Evolutionary conservation across 2,329 filamentous ascomycete genomes (phyloP), one percentile per base, ranked within the genome.

Genomic region (Claviceps sorghi): DNA sequence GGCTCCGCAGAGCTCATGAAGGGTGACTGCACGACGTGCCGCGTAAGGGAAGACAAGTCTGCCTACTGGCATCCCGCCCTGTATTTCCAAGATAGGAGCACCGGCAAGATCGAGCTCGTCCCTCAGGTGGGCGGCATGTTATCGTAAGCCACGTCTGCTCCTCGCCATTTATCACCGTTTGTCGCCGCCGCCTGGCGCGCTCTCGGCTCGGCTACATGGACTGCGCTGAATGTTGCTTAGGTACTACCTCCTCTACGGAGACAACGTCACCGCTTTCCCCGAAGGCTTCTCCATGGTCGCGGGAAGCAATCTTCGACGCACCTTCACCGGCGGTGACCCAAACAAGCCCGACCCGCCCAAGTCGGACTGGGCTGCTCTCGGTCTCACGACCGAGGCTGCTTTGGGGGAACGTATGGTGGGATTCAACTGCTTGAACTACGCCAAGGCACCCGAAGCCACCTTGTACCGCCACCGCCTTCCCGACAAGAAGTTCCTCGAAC

Each of bases 391-490:
- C 47, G 89, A 95, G 71, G 66, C 69, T 17, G 78, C 82, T 50
- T 77, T 96, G 40, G 72, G 71, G 49, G 85, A 95, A 72, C 88
- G 90, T 56, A 88, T 90, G 10, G 61, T 96, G 30, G 91, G 93
- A 3, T 95, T 95, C 78, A 97, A 97, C 75, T 97, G 93, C 69
- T 71, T 98, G 55, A 83, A 97, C 78, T 96, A 96, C 64, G 61
- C 60, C 34, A 72, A 68, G 26, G 60, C 67, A 0, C 72, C 85
- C 2, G 89, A 95, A 66, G 76, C 77, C 1, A 85, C 89, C 15
- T 76, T 95, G 38, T 85, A 81, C 67, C 88, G 90, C 58, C 90
- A 95, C 67, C 82, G 79, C 64, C 62, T 96, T 59, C 90, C 91
- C 0, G 78, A 84, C 60, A 94, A 95, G 75, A 68, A 69, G 0